phyloP scores from a whole-genome alignment of 371 early-diverging fungal species.

The Mortierella sp. region DNA sequence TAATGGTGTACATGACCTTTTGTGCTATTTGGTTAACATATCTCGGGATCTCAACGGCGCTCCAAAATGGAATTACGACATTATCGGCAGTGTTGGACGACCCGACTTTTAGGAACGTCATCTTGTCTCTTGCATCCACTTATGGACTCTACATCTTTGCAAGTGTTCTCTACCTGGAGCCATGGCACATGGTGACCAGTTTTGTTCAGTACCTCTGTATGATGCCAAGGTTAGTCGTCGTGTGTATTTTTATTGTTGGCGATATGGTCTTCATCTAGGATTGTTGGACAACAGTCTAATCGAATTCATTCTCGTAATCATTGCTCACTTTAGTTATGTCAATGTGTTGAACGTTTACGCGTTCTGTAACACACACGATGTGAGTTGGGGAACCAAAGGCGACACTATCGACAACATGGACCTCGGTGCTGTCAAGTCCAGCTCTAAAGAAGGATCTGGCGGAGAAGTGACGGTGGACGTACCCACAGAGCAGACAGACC shows the following conservation, averaged over 20 bases:
- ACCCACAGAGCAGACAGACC: constrained; percentile 75
- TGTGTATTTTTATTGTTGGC: constrained; percentile 50
- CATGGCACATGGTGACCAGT: constrained; percentile 96
- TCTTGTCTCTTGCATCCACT: constrained; percentile 86
- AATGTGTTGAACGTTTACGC: constrained; percentile 96
- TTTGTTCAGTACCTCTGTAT: constrained; percentile 90
- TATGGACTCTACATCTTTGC: constrained; percentile 87
- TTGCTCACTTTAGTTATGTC: constrained; percentile 61
- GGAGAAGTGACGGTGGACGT: constrained; percentile 51
- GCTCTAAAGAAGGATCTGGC: background rate
- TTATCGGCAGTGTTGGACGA: constrained; percentile 12
- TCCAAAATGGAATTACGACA: constrained; percentile 20
- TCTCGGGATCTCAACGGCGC: constrained; percentile 48
- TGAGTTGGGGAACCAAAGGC: constrained; percentile 96
- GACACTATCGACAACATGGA: constrained; percentile 64
- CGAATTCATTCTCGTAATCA: background rate
- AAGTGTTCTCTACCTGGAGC: constrained; percentile 86
- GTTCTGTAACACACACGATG: constrained; percentile 94
- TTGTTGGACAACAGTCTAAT: background rate
- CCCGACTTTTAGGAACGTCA: constrained; percentile 84
- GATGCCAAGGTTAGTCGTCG: constrained; percentile 65
- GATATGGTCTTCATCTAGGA: background rate
- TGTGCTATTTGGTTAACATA: constrained; percentile 69
- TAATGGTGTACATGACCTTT: constrained; percentile 82
- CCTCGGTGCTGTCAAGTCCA: constrained; percentile 29